A percentile compares a stretch with the other conserved stretches of the same genome.
Conservation (phyloP, 768 basidiomycete genomes). For the Tephrocybe sp. region DNA sequence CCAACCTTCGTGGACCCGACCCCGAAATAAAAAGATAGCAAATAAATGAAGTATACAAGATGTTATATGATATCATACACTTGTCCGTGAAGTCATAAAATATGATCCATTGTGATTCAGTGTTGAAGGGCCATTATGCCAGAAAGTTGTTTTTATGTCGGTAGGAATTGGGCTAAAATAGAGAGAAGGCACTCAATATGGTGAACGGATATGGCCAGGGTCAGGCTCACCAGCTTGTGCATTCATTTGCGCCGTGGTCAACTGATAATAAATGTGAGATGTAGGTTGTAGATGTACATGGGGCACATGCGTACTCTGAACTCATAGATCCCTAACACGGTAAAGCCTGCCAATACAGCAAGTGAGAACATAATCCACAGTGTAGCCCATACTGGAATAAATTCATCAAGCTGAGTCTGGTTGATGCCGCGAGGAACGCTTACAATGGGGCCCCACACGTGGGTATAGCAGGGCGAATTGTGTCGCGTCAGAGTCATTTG, state of each 20-base stretch:
- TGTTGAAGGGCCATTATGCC: no score
- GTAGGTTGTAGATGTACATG: no score
- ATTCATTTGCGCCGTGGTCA: conserved; percentile 59
- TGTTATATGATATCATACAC: neutral
- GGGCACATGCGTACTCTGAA: conserved; percentile 62
- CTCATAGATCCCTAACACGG: conserved; percentile 75
- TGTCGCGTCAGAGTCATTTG: conserved; percentile 90
- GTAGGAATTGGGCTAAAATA: conserved; percentile 56
- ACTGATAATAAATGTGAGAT: conserved; percentile 28
- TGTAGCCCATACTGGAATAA: conserved; percentile 68
- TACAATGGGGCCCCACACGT: conserved; percentile 69
- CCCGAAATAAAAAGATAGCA: neutral
- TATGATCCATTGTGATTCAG: neutral
- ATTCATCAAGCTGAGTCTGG: conserved; percentile 23
- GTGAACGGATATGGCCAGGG: neutral
- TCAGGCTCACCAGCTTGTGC: conserved; percentile 66
- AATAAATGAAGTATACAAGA: conserved; percentile 9
- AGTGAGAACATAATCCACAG: conserved; percentile 84
- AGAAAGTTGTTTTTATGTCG: conserved; percentile 47
- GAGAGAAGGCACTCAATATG: conserved; percentile 7
- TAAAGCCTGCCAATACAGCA: conserved; percentile 72
- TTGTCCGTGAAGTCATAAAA: neutral
- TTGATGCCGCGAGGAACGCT: conserved; percentile 20
- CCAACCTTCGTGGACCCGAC: no score
- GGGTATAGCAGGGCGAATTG: conserved; percentile 83